Percentiles rank a stretch among this genome's conserved stretches.
Evolutionary conservation across 352 stramenopile species (phyloP).

Genomic region (Pythium inflatum): DNA sequence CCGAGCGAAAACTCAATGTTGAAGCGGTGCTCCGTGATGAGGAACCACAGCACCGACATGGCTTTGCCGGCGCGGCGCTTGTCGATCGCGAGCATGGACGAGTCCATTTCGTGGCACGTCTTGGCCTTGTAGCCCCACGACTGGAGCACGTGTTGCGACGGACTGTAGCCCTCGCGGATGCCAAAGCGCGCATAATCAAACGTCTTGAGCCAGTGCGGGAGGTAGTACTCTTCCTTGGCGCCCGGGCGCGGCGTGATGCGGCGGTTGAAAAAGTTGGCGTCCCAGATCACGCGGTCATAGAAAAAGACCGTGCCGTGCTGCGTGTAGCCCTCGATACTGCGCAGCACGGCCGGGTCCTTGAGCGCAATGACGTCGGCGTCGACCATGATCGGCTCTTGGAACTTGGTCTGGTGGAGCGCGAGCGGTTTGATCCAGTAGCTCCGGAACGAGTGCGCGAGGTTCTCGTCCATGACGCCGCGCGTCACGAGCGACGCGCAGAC

Average conservation of each 20-base stretch:
- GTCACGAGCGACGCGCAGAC: slow-evolving; percentile 33
- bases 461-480: slow-evolving; percentile 25
- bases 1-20: slow-evolving; percentile 57
- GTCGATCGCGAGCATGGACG: slow-evolving; percentile 58
- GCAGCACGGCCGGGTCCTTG: slow-evolving; percentile 46
- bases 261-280: slow-evolving; percentile 52
- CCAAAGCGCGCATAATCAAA: slow-evolving; percentile 62
- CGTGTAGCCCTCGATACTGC: slow-evolving; percentile 43
- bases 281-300: slow-evolving; percentile 67
- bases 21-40: slow-evolving; percentile 60
- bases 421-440: slow-evolving; percentile 59
- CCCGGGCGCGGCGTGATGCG: slow-evolving; percentile 24
- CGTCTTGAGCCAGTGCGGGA: slow-evolving; percentile 53
- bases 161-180: slow-evolving; percentile 26
- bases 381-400: slow-evolving; percentile 40
- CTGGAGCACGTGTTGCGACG: slow-evolving; percentile 45
- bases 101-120: slow-evolving; percentile 66
- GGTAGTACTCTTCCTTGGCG: slow-evolving; percentile 39
- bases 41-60: slow-evolving; percentile 33
- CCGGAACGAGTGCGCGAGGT: slow-evolving; percentile 29
- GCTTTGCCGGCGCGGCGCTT: slow-evolving; percentile 53
- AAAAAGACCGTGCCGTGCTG: slow-evolving; percentile 61
- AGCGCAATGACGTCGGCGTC: slow-evolving; percentile 61
- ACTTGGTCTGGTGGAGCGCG: slow-evolving; percentile 37
- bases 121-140: slow-evolving; percentile 49